Percentiles rank a stretch among this genome's conserved stretches.
phyloP scores from a whole-genome alignment of 192 early-diverging fungal genomes.

The Backusella liffmaniae region DNA sequence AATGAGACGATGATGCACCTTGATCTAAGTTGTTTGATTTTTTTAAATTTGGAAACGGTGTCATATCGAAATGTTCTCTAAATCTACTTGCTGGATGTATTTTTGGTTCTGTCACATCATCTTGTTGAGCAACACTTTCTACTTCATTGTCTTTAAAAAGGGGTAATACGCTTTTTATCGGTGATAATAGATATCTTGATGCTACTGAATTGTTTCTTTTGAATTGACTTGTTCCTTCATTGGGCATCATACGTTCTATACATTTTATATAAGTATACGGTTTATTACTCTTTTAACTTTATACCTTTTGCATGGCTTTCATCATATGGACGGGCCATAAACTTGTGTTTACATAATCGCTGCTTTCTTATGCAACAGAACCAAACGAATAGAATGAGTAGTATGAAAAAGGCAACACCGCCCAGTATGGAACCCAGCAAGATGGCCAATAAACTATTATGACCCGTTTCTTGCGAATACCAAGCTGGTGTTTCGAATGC shows the following conservation, averaged over 20 bases:
- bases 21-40: constrained; percentile 2
- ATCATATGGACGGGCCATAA: neutral
- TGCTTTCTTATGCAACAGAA: neutral
- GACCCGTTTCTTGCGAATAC: neutral
- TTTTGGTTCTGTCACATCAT: neutral
- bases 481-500: neutral
- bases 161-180: neutral
- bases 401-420: neutral
- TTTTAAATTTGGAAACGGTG: neutral
- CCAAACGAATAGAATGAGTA: neutral
- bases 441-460: neutral
- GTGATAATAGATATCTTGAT: neutral
- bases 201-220: neutral
- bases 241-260: neutral
- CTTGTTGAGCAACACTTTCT: neutral
- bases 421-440: neutral
- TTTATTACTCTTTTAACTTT: neutral
- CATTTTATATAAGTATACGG: too few species aligned
- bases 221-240: neutral
- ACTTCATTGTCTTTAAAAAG: neutral
- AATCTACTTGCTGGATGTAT: neutral
- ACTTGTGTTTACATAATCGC: neutral
- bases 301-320: neutral
- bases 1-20: neutral
- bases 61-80: constrained; percentile 1